Evolutionary conservation across 805 yeast genomes (phyloP), one percentile per base, ranked within the genome.

Genomic region (Yarrowia deformans): DNA sequence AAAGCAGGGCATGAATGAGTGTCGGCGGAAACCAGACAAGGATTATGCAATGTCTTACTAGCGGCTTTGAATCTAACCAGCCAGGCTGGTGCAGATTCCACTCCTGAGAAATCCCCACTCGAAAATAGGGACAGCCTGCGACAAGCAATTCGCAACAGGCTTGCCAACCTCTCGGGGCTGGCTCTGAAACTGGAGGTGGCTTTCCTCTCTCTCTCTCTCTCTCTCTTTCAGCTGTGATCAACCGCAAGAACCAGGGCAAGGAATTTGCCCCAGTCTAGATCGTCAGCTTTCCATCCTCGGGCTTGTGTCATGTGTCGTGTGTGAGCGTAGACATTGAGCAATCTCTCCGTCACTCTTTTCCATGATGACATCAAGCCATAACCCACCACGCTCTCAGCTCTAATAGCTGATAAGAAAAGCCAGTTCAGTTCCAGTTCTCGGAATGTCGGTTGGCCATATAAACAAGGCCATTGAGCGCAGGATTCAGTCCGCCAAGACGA

Each of bases 41-140:
- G 23, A 18, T 39, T 45, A 60, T 56, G 50, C 69, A 67, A 45
- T 14, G 69, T 29, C 69, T 55, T 60, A 19, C 66, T 43, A 35
- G 42, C 50, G 52, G 66, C 48, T 34, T 18, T 34, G 3, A 12
- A 13, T 32, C 39, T 8, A 32, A 32, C 52, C 29, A 45, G 52
- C 49, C 3, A 34, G 19, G 37, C 63, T 29, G 63, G 39, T 29
- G 19, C 45, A 29, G 23, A 54, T 29, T 10, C 23, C 63, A 16
- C 16, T 37, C 61, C 61, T 40, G 63, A 56, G 63, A 56, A 42
- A 29, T 29, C 35, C 48, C 45, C 3, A 14, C 16, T 23, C 29
- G 29, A 23, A 23, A 23, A 43, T 18, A 10, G 10, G 60, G 45
- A 35, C 39, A 54, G 23, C 45, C 45, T 39, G 60, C 60, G 48